phyloP scores from a whole-genome alignment of 768 basidiomycete genomes.

The Rhodotorula kratochvilovae region DNA sequence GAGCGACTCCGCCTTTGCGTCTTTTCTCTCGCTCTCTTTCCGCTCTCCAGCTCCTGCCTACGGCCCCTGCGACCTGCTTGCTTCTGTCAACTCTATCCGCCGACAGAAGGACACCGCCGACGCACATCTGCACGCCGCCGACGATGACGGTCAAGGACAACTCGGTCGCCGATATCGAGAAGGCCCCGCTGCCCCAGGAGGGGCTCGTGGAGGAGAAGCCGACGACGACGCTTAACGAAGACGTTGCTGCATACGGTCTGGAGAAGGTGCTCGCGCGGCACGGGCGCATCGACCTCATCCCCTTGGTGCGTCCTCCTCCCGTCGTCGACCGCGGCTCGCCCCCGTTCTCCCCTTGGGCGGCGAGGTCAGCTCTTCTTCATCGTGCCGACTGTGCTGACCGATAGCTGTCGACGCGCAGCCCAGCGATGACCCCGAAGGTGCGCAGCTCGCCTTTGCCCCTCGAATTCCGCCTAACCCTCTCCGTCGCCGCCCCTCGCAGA shows the following conservation, averaged over 20 bases:
- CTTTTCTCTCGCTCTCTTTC: too few relatives aligned
- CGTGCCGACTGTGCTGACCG: neutral
- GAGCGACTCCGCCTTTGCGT: too few relatives aligned
- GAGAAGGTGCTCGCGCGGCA: slow-evolving; percentile 36
- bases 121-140: neutral
- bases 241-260: slow-evolving; percentile 27
- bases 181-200: neutral
- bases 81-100: too few relatives aligned
- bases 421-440: slow-evolving; percentile 14
- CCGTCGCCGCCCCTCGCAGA: slow-evolving; percentile 2
- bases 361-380: too few relatives aligned
- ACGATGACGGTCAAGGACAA: neutral
- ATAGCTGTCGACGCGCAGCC: neutral
- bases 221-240: slow-evolving; percentile 30
- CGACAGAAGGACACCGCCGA: too few relatives aligned
- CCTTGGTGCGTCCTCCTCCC: slow-evolving; percentile 7
- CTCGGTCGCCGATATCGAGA: neutral
- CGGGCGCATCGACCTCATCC: slow-evolving; percentile 31
- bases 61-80: too few relatives aligned
- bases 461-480: neutral
- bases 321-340: neutral
- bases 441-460: neutral
- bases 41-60: too few relatives aligned
- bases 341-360: too few relatives aligned
- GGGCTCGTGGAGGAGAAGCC: slow-evolving; percentile 21